Conservation (phyloP, 805 yeast species). For the Teunomyces gatunensis region DNA sequence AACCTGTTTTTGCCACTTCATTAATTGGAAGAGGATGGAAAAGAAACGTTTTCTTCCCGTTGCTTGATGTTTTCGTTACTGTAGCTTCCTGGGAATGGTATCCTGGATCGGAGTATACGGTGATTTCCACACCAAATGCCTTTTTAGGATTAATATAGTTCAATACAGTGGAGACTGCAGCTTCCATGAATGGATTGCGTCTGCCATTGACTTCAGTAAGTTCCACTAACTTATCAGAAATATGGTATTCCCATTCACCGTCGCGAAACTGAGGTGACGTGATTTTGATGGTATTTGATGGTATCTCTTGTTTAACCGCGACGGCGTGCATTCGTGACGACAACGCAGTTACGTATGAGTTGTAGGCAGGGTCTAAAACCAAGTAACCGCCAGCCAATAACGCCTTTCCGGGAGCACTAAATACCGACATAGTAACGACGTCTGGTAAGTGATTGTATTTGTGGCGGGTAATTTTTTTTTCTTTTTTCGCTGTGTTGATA, state of each 20-base stretch:
- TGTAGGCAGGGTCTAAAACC: conserved; percentile 74
- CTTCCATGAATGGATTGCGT: conserved; percentile 72
- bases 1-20: conserved; percentile 86
- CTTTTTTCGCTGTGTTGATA: no score
- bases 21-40: conserved; percentile 61
- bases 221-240: conserved; percentile 13
- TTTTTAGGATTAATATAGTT: conserved; percentile 45
- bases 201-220: conserved; percentile 30
- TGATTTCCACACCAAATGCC: conserved; percentile 43
- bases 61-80: conserved; percentile 25
- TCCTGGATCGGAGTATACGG: conserved; percentile 80
- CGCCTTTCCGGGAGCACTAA: conserved; percentile 96
- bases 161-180: conserved; percentile 55
- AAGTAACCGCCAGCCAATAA: conserved; percentile 92
- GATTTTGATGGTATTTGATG: conserved; percentile 36
- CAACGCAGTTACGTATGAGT: conserved; percentile 80
- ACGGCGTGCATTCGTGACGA: conserved; percentile 88
- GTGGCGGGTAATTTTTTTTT: no score
- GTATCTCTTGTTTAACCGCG: conserved; percentile 20
- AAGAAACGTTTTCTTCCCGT: conserved; percentile 46
- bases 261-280: conserved; percentile 73
- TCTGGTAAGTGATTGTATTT: no score
- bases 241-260: conserved; percentile 65
- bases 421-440: conserved; percentile 39
- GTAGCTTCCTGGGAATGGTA: conserved; percentile 77